Evolutionary conservation across 495 filamentous ascomycete species (phyloP).

Genomic region (Penicillium tannophilum): DNA sequence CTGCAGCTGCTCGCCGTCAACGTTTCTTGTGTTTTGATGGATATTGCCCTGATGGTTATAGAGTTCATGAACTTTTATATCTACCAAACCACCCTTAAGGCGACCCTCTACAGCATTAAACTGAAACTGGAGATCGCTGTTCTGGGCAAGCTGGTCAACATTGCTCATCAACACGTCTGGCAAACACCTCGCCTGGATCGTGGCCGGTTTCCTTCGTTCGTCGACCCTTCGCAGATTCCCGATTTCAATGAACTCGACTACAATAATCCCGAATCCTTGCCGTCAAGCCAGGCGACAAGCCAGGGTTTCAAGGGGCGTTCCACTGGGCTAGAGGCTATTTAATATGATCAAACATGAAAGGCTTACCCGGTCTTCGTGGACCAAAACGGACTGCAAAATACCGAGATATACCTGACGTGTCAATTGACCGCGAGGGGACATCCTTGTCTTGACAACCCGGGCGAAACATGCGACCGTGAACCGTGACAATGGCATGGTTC

Average conservation of each 20-base stretch:
- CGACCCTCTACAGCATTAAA: conserved; percentile 33
- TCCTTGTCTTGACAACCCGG: not conserved
- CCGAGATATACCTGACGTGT: not conserved
- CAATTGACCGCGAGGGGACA: not conserved
- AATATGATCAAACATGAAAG: conserved; percentile 9
- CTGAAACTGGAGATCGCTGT: conserved; percentile 35
- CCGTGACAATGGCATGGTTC: not conserved
- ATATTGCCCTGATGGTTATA: conserved; percentile 34
- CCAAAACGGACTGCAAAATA: not conserved
- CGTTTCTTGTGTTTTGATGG: conserved; percentile 34
- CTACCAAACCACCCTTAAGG: conserved; percentile 35
- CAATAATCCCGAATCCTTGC: conserved; percentile 21
- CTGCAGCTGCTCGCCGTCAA: conserved; percentile 34
- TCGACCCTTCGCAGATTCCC: conserved; percentile 24
- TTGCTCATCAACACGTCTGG: conserved; percentile 33
- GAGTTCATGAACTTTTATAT: conserved; percentile 37
- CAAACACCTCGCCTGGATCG: conserved; percentile 13
- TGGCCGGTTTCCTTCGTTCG: conserved; percentile 29
- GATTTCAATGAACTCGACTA: conserved; percentile 25
- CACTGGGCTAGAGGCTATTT: conserved; percentile 21
- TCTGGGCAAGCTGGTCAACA: conserved; percentile 32
- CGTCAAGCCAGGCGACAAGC: conserved; percentile 16
- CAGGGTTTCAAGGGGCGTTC: conserved; percentile 15
- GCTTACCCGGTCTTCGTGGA: not conserved
- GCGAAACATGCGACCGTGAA: not conserved